Evolutionary conservation across 2,329 filamentous ascomycete genomes (phyloP).

Genomic region (Raffaelea ambrosiae): DNA sequence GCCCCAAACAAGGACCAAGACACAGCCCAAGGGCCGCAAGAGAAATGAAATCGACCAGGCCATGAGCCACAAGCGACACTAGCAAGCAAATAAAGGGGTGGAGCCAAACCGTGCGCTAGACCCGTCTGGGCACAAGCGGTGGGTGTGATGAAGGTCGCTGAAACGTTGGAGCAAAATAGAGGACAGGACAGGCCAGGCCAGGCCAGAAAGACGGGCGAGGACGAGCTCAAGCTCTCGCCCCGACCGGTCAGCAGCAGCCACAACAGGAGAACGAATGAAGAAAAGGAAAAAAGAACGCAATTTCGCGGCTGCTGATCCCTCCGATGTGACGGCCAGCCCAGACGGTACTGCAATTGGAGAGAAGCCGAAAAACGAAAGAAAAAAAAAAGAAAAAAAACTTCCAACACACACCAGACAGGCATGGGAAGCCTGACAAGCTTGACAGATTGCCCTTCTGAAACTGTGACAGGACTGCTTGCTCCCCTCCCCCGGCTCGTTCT

Average conservation of each 20-base stretch:
- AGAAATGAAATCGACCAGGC: too few species aligned
- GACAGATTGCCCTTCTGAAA: too few species aligned
- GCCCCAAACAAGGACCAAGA: too few species aligned
- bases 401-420: too few species aligned
- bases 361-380: neutral
- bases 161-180: slow-evolving; percentile 8
- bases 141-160: slow-evolving; percentile 8
- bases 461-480: too few species aligned
- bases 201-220: neutral
- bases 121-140: slow-evolving; percentile 4
- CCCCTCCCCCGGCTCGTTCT: too few species aligned
- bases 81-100: slow-evolving; percentile 11
- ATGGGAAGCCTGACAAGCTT: too few species aligned
- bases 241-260: too few species aligned
- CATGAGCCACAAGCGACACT: neutral
- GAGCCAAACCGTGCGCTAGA: neutral
- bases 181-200: too few species aligned
- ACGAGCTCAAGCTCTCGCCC: too few species aligned
- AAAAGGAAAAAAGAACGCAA: neutral
- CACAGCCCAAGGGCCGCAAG: too few species aligned
- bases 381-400: neutral
- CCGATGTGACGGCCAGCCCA: neutral
- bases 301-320: neutral
- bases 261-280: neutral
- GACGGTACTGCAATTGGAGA: neutral